Percentiles rank a stretch among this genome's conserved stretches.
Conservation (phyloP, 805 yeast species). For the Citeromyces matritensis region DNA sequence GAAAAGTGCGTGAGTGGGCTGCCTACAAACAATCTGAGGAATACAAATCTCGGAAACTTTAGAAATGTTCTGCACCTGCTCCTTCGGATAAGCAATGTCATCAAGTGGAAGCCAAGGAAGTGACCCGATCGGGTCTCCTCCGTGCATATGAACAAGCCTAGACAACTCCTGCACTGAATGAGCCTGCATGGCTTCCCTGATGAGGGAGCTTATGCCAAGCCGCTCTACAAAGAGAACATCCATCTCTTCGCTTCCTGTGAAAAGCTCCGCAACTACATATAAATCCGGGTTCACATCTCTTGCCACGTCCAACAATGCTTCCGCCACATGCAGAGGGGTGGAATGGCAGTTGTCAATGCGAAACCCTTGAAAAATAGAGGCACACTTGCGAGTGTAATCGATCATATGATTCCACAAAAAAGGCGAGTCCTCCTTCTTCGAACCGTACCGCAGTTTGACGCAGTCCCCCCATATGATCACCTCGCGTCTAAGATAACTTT, state of each 20-base stretch:
- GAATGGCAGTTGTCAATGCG: conserved; percentile 94
- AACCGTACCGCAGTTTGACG: conserved; percentile 81
- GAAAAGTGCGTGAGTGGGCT: conserved; percentile 84
- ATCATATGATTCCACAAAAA: conserved; percentile 82
- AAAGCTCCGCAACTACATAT: conserved; percentile 88
- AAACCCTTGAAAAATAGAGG: conserved; percentile 69
- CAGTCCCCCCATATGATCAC: conserved; percentile 98
- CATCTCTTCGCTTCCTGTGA: conserved; percentile 83
- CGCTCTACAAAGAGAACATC: conserved; percentile 86
- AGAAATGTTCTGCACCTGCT: conserved; percentile 17
- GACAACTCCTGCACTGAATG: conserved; percentile 81
- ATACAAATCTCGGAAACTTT: conserved; percentile 49
- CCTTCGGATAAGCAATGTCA: conserved; percentile 53
- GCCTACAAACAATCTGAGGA: conserved; percentile 48
- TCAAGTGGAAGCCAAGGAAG: conserved; percentile 70
- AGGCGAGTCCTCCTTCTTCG: conserved; percentile 69
- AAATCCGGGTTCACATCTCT: conserved; percentile 72
- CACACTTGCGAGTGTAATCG: conserved; percentile 56
- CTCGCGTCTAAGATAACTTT: conserved; percentile 78
- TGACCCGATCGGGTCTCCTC: conserved; percentile 93
- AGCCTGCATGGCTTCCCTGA: conserved; percentile 97
- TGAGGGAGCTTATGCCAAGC: conserved; percentile 75
- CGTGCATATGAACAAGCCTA: conserved; percentile 76
- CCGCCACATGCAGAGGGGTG: conserved; percentile 92
- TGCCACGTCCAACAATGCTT: conserved; percentile 75